Percentiles rank a stretch among this genome's conserved stretches.
These are phyloP conservation scores for Panellus pusillus DNA, from an alignment of 768 basidiomycete genomes.

Conservation along the genomic window DNA sequence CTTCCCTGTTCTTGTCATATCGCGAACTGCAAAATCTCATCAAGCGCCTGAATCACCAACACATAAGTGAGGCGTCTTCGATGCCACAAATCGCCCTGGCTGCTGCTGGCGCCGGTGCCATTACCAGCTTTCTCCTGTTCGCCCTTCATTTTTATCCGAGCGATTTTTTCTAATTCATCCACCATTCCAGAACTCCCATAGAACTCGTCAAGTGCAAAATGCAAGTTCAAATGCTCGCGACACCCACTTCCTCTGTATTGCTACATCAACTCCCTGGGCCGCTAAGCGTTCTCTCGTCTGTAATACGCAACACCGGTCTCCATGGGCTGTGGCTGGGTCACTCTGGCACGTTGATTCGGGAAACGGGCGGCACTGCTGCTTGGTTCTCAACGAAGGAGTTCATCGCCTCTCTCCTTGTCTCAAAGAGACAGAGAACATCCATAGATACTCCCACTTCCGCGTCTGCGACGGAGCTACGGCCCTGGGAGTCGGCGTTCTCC, in stretches of 20 bases:
- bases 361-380: constrained; percentile 81
- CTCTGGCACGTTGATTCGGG: constrained; percentile 82
- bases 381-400: constrained; percentile 90
- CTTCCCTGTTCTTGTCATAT: constrained; percentile 85
- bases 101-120: constrained; percentile 83
- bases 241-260: constrained; percentile 15
- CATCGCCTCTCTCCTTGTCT: constrained; percentile 61
- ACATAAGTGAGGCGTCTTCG: constrained; percentile 47
- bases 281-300: constrained; percentile 58
- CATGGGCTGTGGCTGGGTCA: constrained; percentile 55
- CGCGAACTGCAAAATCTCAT: constrained; percentile 71
- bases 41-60: constrained; percentile 40
- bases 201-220: constrained; percentile 91
- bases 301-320: constrained; percentile 54
- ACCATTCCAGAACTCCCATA: constrained; percentile 65
- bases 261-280: constrained; percentile 60
- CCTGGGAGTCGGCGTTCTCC: constrained; percentile 77
- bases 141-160: constrained; percentile 27
- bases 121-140: constrained; percentile 87
- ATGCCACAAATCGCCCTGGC: constrained; percentile 74
- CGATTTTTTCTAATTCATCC: not conserved
- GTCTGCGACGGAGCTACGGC: constrained; percentile 34
- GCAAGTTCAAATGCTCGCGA: constrained; percentile 82
- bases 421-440: constrained; percentile 35
- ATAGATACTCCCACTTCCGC: constrained; percentile 17